These are phyloP conservation scores for Salvia hispanica DNA, from an alignment of 257 asterid genomes.

Conservation along the genomic window DNA sequence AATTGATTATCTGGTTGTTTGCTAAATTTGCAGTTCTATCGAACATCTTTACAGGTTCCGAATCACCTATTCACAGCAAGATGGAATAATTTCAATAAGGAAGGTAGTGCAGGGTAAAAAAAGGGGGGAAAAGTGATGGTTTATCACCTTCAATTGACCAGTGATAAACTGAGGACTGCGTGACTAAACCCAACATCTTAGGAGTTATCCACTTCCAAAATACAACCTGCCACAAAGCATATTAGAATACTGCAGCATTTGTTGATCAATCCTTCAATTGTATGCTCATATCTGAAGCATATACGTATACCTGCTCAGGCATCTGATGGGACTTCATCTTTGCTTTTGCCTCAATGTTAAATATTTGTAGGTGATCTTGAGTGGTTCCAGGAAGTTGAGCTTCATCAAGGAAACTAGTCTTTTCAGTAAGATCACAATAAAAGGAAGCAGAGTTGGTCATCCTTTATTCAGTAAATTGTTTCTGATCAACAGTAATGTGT, in stretches of 20 bases:
- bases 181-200: constrained; percentile 93
- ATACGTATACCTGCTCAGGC: constrained; percentile 86
- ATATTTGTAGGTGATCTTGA: constrained; percentile 96
- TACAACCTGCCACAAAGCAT: constrained; percentile 61
- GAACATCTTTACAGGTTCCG: constrained; percentile 92
- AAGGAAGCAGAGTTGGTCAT: constrained; percentile 6
- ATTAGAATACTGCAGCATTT: constrained; percentile 13
- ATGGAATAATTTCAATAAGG: constrained; percentile 22
- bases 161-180: constrained; percentile 89
- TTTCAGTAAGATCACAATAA: constrained; percentile 32
- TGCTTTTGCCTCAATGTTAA: constrained; percentile 94
- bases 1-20: constrained; percentile 91
- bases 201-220: constrained; percentile 98
- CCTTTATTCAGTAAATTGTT: background rate
- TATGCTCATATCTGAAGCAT: constrained; percentile 24
- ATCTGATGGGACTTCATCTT: constrained; percentile 93
- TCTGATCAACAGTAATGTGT: background rate
- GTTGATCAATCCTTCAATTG: constrained; percentile 17
- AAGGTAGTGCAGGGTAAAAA: constrained; percentile 1
- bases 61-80: constrained; percentile 62
- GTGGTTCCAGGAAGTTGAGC: constrained; percentile 97
- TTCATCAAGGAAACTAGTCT: constrained; percentile 44
- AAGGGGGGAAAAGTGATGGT: background rate
- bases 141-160: constrained; percentile 88
- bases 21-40: constrained; percentile 93